Base-by-base conservation (phyloP, 2,329 filamentous ascomycete genomes). In the Xenosphaeropsis pyriputrescens region DNA sequence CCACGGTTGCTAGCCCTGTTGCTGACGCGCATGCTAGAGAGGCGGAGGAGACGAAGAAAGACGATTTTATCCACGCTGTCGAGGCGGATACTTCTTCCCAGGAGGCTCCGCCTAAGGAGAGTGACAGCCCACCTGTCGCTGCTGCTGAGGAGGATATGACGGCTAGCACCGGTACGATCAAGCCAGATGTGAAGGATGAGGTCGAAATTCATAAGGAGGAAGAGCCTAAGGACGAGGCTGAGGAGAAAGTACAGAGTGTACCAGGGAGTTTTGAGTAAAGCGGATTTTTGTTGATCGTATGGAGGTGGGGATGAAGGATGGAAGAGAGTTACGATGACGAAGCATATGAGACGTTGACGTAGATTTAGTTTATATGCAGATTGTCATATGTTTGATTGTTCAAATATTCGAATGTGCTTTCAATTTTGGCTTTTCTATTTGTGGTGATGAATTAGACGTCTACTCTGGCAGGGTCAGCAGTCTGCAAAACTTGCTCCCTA, bases 141-240 rank as follows among this genome's bases (percentile, higher is more conserved):
- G 22, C 35, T 31, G 29, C 29, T 7, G 43, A 40, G 2, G 45
- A 48, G 33, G 45, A 47, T 35, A 30, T 50, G 29, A 36, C 43
- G 17, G 43, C 40, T 14, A 47, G 47, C n/a, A 48, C 45, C n/a
- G 41, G 40, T 12, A 51, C 48, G 1, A 18, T 48, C 16, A 52
- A 51, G 16, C 18, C 35, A 12, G 30, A 32, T 8, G 30, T 13
- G 29, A 17, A 34, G 32, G 13, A 34, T 9, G 8, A 8, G 8
- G 32, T 34, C 15, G 13, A 9, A 7, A 7, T 7, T 35, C 14
- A 35, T 19, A 22, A 18, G 16, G 33, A 14, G 16, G 33, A 35
- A 19, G 33, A 35, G 18, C 14, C 14, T 5, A n/a, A 18, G 18
- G n/a, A 35, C 2, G 15, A 19, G 33, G 33, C 6, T 14, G 33